Conservation (phyloP, 192 early-diverging fungal species). For the Endogone sp. region DNA sequence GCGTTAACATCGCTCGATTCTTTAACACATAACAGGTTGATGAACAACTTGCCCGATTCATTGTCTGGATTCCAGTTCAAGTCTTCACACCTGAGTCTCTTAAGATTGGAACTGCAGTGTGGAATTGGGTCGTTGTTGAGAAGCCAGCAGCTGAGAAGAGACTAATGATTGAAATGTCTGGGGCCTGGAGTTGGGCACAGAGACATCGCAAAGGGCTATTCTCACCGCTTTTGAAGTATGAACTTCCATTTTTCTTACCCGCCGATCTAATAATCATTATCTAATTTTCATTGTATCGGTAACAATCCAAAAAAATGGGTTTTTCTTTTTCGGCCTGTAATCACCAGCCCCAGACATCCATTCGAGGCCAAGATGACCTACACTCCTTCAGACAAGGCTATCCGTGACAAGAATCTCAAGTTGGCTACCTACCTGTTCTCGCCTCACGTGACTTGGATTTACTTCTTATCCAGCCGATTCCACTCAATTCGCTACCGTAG, state of each 20-base stretch:
- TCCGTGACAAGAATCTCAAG: slow-evolving; percentile 54
- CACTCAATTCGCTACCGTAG: slow-evolving; percentile 74
- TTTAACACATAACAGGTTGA: slow-evolving; percentile 46
- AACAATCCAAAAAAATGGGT: neutral
- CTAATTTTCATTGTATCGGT: neutral
- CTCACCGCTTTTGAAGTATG: slow-evolving; percentile 46
- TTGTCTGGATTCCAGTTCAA: slow-evolving; percentile 84
- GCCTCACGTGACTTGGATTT: slow-evolving; percentile 81
- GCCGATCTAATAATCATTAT: neutral
- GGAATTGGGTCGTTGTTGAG: slow-evolving; percentile 85
- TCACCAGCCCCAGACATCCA: slow-evolving; percentile 57
- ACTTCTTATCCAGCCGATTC: slow-evolving; percentile 84
- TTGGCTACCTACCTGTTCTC: slow-evolving; percentile 57
- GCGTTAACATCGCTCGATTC: neutral
- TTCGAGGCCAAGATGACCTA: slow-evolving; percentile 93
- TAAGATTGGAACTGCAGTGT: slow-evolving; percentile 81
- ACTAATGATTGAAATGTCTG: slow-evolving; percentile 80
- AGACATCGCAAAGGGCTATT: slow-evolving; percentile 82
- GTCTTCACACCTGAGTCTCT: slow-evolving; percentile 76
- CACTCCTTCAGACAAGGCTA: slow-evolving; percentile 81
- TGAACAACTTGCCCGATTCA: slow-evolving; percentile 71
- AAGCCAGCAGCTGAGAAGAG: slow-evolving; percentile 66
- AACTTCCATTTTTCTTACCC: slow-evolving; percentile 2
- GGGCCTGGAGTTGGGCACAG: slow-evolving; percentile 80
- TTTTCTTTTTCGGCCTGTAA: slow-evolving; percentile 1